phyloP scores from a whole-genome alignment of 768 basidiomycete genomes.

The Lactarius hatsudake region DNA sequence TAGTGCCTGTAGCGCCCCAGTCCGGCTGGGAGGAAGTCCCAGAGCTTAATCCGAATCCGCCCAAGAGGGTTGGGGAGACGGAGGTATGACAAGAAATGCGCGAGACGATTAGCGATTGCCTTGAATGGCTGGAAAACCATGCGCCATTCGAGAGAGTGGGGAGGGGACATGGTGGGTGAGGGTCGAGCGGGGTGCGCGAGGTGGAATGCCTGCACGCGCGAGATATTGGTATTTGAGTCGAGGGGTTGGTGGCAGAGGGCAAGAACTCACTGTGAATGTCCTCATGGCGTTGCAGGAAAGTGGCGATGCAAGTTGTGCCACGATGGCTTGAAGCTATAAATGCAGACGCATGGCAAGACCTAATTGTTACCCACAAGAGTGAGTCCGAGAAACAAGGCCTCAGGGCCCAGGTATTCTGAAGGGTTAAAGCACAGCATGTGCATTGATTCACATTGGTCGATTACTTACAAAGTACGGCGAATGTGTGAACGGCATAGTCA shows the following conservation, averaged over 20 bases:
- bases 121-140: constrained; percentile 19
- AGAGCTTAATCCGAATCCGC: constrained; percentile 1
- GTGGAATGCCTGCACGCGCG: constrained; percentile 5
- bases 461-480: constrained; percentile 21
- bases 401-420: neutral
- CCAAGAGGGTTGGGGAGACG: constrained; percentile 2
- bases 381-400: neutral
- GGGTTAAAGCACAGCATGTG: neutral
- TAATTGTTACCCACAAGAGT: neutral
- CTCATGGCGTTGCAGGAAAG: constrained; percentile 11
- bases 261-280: constrained; percentile 12
- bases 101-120: constrained; percentile 13
- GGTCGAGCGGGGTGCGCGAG: constrained; percentile 7
- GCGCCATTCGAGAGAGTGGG: constrained; percentile 10
- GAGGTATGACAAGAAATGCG: constrained; percentile 7
- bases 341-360: neutral
- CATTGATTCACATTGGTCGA: neutral
- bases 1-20: constrained; percentile 24
- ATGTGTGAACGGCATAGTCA: constrained; percentile 76
- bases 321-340: constrained; percentile 6
- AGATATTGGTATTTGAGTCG: constrained; percentile 1
- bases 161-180: neutral
- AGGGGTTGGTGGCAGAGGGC: neutral
- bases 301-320: neutral
- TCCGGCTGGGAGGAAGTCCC: constrained; percentile 14